Percentiles rank a stretch among this genome's conserved stretches.
These are phyloP conservation scores for Talaromyces atroroseus DNA, from an alignment of 2,329 filamentous ascomycete genomes.

Conservation along the genomic window DNA sequence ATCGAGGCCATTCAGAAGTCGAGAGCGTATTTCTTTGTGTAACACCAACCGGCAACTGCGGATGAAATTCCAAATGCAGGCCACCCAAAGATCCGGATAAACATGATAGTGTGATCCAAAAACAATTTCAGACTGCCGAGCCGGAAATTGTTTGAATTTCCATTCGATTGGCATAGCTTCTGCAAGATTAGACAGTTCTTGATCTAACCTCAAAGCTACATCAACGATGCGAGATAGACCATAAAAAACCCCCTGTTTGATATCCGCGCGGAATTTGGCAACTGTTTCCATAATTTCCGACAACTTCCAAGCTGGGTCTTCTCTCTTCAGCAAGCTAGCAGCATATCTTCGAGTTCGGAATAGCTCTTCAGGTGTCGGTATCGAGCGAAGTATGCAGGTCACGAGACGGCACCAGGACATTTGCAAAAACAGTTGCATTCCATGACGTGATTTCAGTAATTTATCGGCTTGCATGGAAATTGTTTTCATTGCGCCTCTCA, in stretches of 20 bases:
- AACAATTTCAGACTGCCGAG: not conserved
- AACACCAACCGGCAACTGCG: slow-evolving; percentile 15
- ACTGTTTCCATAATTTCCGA: slow-evolving; percentile 6
- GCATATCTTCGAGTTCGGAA: slow-evolving; percentile 1
- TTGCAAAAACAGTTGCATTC: slow-evolving; percentile 16
- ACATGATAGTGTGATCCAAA: slow-evolving; percentile 6
- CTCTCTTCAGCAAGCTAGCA: not conserved
- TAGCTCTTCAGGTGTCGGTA: slow-evolving; percentile 10
- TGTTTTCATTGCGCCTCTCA: slow-evolving; percentile 14
- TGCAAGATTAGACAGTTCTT: not conserved
- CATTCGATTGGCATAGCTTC: slow-evolving; percentile 2
- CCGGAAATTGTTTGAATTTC: not conserved
- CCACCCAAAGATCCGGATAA: slow-evolving; percentile 15
- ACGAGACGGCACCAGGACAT: slow-evolving; percentile 13
- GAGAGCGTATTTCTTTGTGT: slow-evolving; percentile 12
- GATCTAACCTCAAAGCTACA: not conserved
- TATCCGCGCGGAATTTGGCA: not conserved
- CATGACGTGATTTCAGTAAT: slow-evolving; percentile 10
- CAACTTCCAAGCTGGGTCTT: slow-evolving; percentile 6
- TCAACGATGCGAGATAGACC: not conserved
- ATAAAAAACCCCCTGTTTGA: not conserved
- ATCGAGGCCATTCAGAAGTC: not conserved
- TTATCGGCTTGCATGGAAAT: slow-evolving; percentile 2
- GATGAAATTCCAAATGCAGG: slow-evolving; percentile 15
- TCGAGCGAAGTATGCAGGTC: slow-evolving; percentile 11